These are phyloP conservation scores for Exserohilum turcica DNA, from an alignment of 2,329 filamentous ascomycete species.

Conservation along the genomic window DNA sequence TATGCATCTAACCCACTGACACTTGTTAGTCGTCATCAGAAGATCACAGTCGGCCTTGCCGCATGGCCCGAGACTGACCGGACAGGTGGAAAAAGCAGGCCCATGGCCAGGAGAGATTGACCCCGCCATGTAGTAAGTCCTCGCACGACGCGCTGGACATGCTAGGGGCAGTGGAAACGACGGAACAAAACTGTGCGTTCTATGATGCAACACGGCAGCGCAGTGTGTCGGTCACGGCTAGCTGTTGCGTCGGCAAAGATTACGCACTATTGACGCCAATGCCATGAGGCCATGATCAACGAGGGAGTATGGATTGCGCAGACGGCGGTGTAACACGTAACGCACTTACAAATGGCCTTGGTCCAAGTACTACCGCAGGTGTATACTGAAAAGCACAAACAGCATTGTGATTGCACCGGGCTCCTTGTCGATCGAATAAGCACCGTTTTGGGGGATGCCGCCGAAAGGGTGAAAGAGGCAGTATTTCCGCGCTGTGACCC, in stretches of 20 bases:
- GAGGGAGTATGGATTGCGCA: background rate
- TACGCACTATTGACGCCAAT: background rate
- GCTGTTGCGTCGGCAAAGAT: background rate
- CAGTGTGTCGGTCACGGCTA: background rate
- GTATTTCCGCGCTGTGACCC: too few relatives aligned
- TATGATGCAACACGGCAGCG: background rate
- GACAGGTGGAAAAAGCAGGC: background rate
- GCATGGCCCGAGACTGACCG: background rate
- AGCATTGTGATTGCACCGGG: background rate
- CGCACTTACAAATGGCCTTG: background rate
- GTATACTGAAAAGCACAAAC: too few relatives aligned
- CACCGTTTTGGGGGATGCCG: background rate
- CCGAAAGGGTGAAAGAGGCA: background rate
- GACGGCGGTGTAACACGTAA: background rate
- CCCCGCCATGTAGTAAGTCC: background rate
- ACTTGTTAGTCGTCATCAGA: background rate
- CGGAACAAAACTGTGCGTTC: background rate
- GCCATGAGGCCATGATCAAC: background rate
- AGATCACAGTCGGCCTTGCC: background rate
- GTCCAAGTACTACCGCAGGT: too few relatives aligned
- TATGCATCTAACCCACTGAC: background rate
- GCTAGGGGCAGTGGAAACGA: background rate
- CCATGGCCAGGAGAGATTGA: background rate
- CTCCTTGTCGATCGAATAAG: background rate
- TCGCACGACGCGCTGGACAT: background rate